Evolutionary conservation across 2,329 filamentous ascomycete species (phyloP).

Genomic region (Diaporthe destruens): DNA sequence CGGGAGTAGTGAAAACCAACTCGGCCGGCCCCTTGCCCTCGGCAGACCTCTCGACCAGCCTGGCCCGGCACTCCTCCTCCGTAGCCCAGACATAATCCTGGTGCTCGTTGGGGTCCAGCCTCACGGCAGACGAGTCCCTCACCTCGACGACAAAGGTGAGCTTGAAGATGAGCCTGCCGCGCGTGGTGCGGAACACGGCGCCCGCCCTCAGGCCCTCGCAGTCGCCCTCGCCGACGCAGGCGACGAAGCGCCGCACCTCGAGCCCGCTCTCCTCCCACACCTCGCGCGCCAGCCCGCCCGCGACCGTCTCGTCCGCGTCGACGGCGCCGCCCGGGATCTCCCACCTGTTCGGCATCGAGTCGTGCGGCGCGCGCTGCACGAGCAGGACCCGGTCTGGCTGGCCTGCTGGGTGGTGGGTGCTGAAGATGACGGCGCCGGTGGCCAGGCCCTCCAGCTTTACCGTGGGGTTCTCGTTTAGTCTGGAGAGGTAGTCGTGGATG

Average conservation of each 20-base stretch:
- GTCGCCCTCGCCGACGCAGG: constrained; percentile 28
- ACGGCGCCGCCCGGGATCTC: constrained; percentile 57
- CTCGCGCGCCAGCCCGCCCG: constrained; percentile 55
- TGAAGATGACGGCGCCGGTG: constrained; percentile 49
- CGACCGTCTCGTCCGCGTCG: constrained; percentile 54
- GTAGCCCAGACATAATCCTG: constrained; percentile 51
- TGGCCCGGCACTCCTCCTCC: constrained; percentile 49
- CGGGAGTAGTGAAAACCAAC: constrained; percentile 45
- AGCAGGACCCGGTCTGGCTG: constrained; percentile 51
- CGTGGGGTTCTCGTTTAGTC: constrained; percentile 34
- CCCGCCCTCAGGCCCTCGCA: constrained; percentile 36
- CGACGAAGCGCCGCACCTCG: constrained; percentile 45
- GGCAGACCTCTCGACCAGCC: constrained; percentile 24
- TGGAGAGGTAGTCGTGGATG: constrained; percentile 43
- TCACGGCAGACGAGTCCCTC: constrained; percentile 41
- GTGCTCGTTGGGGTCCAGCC: constrained; percentile 52
- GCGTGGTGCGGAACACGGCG: constrained; percentile 46
- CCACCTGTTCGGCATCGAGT: constrained; percentile 56
- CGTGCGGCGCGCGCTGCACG: constrained; percentile 54
- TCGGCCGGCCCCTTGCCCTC: constrained; percentile 33
- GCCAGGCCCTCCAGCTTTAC: constrained; percentile 43
- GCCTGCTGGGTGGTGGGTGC: constrained; percentile 33
- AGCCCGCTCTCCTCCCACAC: constrained; percentile 59
- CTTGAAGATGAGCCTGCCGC: constrained; percentile 45
- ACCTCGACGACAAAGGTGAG: constrained; percentile 49